Base-by-base conservation (phyloP, 83 land plant genomes). In the Thuja plicata region DNA sequence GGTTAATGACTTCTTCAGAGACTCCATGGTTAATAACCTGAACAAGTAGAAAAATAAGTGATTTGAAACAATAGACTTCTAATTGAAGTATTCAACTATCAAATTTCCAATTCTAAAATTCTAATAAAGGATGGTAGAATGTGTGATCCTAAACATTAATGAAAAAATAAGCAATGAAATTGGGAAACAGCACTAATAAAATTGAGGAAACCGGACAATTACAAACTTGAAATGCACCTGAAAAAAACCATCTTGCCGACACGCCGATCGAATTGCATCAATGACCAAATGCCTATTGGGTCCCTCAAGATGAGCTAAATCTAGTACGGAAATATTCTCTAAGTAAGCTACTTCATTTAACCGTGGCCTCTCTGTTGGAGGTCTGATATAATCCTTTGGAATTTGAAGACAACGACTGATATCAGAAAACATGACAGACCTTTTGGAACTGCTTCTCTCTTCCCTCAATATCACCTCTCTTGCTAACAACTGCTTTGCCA, bases 241-340 rank as follows among this genome's bases (percentile, higher is more conserved):
- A 90, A 91, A 91, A 85, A 91, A 88, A 4, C 92, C 92, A 78
- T 89, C 70, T 70, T 40, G 27, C n/a, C 54, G 52, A 85, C 92
- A 91, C 0, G 92, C 92, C 16, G 13, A 1, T 4, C 80, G 17
- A 10, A 91, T 87, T 3, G 10, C 12, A 6, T 70, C 4, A n/a
- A 91, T 85, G 3, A 89, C 40, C 13, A 8, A 10, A 13, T 37
- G 57, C 40, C 88, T 62, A 9, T n/a, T 15, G 2, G 90, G 86
- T 34, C 91, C 91, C 38, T 87, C 30, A 32, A 92, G 62, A 19
- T 62, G 91, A 3, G 43, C 21, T 15, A 92, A 89, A 78, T 94
- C 95, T 8, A 94, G 86, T 30, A 94, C 11, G 35, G 92, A 89
- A 84, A 94, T 89, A 70, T 85, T 40, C 24, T 82, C 90, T 1